These are phyloP conservation scores for Incumbomyces lentus DNA, from an alignment of 2,329 filamentous ascomycete genomes.

Conservation along the genomic window DNA sequence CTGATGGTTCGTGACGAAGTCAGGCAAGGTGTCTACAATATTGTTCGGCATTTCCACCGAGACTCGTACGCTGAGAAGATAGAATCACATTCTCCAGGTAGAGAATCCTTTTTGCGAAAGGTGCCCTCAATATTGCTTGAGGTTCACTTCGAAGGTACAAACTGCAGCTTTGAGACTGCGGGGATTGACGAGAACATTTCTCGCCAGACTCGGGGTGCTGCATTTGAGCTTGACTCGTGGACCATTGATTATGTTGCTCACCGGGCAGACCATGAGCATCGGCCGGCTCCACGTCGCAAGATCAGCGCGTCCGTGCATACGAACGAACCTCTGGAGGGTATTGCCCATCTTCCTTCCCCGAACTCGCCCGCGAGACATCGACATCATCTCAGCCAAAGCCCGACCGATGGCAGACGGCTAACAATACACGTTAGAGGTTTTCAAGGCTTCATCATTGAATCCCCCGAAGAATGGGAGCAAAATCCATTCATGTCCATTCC, in stretches of 20 bases:
- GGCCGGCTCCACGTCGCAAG: constrained; percentile 52
- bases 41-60: constrained; percentile 69
- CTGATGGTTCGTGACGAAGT: constrained; percentile 90
- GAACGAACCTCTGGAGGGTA: constrained; percentile 52
- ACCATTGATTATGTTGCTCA: constrained; percentile 81
- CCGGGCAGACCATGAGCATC: constrained; percentile 54
- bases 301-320: constrained; percentile 61
- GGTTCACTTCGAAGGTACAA: constrained; percentile 73
- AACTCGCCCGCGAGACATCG: constrained; percentile 35
- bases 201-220: constrained; percentile 67
- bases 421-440: constrained; percentile 72
- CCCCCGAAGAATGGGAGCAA: constrained; percentile 68
- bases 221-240: constrained; percentile 78
- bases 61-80: constrained; percentile 57
- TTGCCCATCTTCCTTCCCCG: constrained; percentile 40
- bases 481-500: constrained; percentile 82
- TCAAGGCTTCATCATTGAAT: constrained; percentile 85
- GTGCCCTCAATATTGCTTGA: constrained; percentile 77
- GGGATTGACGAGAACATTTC: constrained; percentile 79
- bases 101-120: constrained; percentile 54
- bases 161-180: constrained; percentile 83
- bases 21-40: constrained; percentile 81
- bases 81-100: constrained; percentile 23
- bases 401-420: constrained; percentile 64
- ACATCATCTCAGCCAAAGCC: constrained; percentile 36